A percentile compares a stretch with the other conserved stretches of the same genome.
Evolutionary conservation across 805 yeast genomes (phyloP).

Genomic region (Candida tibetensis): DNA sequence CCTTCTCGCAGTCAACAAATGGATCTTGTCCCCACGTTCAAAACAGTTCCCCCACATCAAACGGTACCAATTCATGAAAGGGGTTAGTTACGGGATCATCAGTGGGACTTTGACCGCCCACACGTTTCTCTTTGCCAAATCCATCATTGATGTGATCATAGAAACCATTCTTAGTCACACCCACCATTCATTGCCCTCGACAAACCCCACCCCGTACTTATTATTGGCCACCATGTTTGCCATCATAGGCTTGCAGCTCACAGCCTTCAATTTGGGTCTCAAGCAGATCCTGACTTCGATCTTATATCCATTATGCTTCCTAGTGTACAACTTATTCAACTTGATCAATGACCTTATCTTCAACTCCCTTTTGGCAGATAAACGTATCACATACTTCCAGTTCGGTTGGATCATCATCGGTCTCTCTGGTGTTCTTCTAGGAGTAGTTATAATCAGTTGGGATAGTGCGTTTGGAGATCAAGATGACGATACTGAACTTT

Average conservation of each 20-base stretch:
- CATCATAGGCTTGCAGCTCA: conserved; percentile 69
- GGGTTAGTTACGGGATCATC: conserved; percentile 61
- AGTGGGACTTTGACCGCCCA: conserved; percentile 84
- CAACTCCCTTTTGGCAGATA: conserved; percentile 57
- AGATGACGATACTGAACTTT: background rate
- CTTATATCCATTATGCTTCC: conserved; percentile 80
- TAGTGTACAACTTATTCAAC: conserved; percentile 72
- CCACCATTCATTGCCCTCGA: conserved; percentile 21
- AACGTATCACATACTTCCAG: conserved; percentile 44
- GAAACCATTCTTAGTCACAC: conserved; percentile 35
- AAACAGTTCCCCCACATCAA: conserved; percentile 8
- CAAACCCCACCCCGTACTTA: conserved; percentile 32
- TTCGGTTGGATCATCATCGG: conserved; percentile 46
- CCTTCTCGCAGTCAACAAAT: conserved; percentile 23
- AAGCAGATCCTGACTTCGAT: conserved; percentile 69
- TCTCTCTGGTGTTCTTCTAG: conserved; percentile 53
- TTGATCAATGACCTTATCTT: conserved; percentile 46
- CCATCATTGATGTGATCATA: conserved; percentile 67
- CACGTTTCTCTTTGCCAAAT: conserved; percentile 80
- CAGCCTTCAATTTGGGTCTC: conserved; percentile 71
- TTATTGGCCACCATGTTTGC: conserved; percentile 54
- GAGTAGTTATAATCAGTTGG: conserved; percentile 68
- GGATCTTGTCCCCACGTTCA: conserved; percentile 5
- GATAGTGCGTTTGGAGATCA: conserved; percentile 31
- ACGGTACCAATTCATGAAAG: conserved; percentile 42